These are phyloP conservation scores for Dissoconium aciculare DNA, from an alignment of 2,329 filamentous ascomycete species.

Conservation along the genomic window DNA sequence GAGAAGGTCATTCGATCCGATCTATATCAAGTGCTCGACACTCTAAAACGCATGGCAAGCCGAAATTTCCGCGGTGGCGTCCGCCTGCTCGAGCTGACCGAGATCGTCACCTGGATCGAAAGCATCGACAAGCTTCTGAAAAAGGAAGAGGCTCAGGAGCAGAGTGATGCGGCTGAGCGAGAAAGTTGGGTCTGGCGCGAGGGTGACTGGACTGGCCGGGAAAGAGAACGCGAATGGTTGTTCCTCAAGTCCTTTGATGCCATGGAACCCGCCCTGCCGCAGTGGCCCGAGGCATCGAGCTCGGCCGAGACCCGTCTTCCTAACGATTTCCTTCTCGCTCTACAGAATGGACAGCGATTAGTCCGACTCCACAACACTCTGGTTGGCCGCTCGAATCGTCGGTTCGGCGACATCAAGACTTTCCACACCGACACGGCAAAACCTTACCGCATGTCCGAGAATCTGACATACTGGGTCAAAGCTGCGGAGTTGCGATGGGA, in stretches of 20 bases:
- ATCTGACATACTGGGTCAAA: slow-evolving; percentile 90
- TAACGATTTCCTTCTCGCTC: slow-evolving; percentile 55
- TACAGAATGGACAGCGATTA: slow-evolving; percentile 68
- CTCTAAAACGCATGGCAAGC: slow-evolving; percentile 79
- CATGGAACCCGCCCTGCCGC: slow-evolving; percentile 47
- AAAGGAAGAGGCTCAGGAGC: slow-evolving; percentile 63
- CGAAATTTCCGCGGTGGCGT: slow-evolving; percentile 76
- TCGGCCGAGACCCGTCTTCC: slow-evolving; percentile 6
- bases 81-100: slow-evolving; percentile 59
- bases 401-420: slow-evolving; percentile 75
- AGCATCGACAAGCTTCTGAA: slow-evolving; percentile 63
- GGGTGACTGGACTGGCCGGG: slow-evolving; percentile 56
- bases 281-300: slow-evolving; percentile 41
- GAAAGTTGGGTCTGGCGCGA: slow-evolving; percentile 63
- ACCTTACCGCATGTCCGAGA: slow-evolving; percentile 86
- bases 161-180: slow-evolving; percentile 55
- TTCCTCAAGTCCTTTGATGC: slow-evolving; percentile 66
- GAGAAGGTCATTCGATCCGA: slow-evolving; percentile 77
- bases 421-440: slow-evolving; percentile 90
- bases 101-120: slow-evolving; percentile 64
- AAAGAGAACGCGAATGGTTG: slow-evolving; percentile 63
- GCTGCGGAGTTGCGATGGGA: slow-evolving; percentile 92
- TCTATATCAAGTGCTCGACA: slow-evolving; percentile 72
- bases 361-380: slow-evolving; percentile 81
- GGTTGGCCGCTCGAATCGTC: slow-evolving; percentile 67